Evolutionary conservation across 2,329 filamentous ascomycete genomes (phyloP).

Genomic region (Tolypocladium capitatum): DNA sequence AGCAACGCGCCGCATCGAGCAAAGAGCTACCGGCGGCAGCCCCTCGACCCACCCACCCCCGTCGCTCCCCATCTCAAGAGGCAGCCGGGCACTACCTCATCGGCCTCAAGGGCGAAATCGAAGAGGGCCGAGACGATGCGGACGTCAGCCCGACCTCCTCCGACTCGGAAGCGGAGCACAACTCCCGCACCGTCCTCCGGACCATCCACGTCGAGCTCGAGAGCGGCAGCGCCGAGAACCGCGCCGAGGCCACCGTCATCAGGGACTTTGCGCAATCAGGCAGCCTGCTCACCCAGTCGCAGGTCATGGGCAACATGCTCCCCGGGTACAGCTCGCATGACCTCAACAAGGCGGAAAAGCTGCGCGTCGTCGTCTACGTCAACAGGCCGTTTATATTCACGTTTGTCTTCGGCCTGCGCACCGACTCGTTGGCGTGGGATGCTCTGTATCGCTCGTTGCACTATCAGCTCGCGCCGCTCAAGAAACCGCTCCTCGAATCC

Average conservation of each 20-base stretch:
- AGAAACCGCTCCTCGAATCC: constrained; percentile 41
- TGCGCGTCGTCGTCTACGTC: constrained; percentile 61
- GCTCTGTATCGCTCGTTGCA: constrained; percentile 46
- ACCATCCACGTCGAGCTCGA: constrained; percentile 56
- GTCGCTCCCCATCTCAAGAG: constrained; percentile 13
- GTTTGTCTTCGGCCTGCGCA: constrained; percentile 51
- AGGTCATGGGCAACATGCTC: constrained; percentile 20
- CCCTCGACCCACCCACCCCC: constrained; percentile 4
- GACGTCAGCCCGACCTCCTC: constrained; percentile 19
- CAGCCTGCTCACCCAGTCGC: constrained; percentile 18
- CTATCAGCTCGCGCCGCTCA: constrained; percentile 44
- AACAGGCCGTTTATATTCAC: constrained; percentile 66
- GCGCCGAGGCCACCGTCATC: constrained; percentile 30
- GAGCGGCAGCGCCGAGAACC: constrained; percentile 20
- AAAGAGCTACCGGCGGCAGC: background rate
- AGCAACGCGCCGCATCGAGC: background rate
- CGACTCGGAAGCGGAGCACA: constrained; percentile 20
- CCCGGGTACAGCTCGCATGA: constrained; percentile 28
- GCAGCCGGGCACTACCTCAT: constrained; percentile 45
- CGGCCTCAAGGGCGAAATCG: constrained; percentile 52
- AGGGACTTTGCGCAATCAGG: constrained; percentile 29
- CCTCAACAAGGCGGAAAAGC: constrained; percentile 38
- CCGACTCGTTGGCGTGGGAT: constrained; percentile 43
- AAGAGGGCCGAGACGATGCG: constrained; percentile 24
- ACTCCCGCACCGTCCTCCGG: constrained; percentile 47